Evolutionary conservation across 1,139 yeast species (phyloP).

Genomic region (Protomyces inundatus): DNA sequence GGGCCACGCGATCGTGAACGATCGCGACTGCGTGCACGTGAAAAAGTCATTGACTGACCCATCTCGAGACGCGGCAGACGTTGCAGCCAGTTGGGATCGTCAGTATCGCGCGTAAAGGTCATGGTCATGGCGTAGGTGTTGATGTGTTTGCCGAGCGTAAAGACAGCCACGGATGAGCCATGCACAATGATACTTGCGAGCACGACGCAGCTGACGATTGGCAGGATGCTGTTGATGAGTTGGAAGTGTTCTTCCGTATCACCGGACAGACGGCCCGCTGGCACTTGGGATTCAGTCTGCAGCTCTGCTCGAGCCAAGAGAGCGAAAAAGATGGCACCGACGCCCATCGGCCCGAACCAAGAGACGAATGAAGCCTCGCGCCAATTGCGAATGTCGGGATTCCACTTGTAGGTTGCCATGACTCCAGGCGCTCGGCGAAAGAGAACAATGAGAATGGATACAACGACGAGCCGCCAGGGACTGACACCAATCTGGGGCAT

Average conservation of each 20-base stretch:
- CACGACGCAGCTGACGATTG: constrained; percentile 77
- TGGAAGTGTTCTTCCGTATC: constrained; percentile 61
- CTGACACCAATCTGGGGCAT: constrained; percentile 58
- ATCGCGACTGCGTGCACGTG: constrained; percentile 52
- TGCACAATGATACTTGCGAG: constrained; percentile 85
- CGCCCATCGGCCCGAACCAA: constrained; percentile 98
- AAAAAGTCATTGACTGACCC: constrained; percentile 73
- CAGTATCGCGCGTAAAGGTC: constrained; percentile 69
- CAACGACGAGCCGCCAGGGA: constrained; percentile 76
- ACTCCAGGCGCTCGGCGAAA: constrained; percentile 87
- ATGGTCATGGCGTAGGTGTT: constrained; percentile 90
- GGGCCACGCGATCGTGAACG: constrained; percentile 1
- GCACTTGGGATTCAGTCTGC: constrained; percentile 46
- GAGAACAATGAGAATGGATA: constrained; percentile 78
- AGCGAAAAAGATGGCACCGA: constrained; percentile 90
- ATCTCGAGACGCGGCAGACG: constrained; percentile 76
- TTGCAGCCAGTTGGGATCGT: constrained; percentile 73
- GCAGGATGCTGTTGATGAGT: constrained; percentile 78
- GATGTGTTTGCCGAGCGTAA: constrained; percentile 79
- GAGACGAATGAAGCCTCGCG: constrained; percentile 94
- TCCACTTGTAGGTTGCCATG: constrained; percentile 64
- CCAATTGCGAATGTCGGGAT: constrained; percentile 93
- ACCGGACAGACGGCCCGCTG: constrained; percentile 12
- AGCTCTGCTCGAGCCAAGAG: constrained; percentile 76
- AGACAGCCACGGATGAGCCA: constrained; percentile 94